Conservation (phyloP, 2,329 filamentous ascomycete species). For the Pestalotiopsis sp. region DNA sequence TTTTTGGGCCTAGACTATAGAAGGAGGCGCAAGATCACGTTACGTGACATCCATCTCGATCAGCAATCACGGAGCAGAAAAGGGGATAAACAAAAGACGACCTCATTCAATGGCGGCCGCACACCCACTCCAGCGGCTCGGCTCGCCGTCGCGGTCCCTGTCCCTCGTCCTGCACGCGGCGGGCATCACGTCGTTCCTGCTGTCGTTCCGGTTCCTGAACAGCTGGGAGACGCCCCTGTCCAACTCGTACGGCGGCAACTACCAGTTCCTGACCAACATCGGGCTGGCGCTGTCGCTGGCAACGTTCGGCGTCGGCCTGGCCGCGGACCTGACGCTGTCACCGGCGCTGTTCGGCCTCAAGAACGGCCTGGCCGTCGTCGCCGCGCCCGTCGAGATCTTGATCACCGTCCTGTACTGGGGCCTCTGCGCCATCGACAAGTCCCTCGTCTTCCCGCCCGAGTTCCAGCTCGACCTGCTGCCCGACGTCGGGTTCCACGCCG, state of each 20-base stretch:
- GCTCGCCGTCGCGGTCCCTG: slow-evolving; percentile 62
- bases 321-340: slow-evolving; percentile 64
- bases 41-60: too few relatives aligned
- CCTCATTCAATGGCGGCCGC: slow-evolving; percentile 23
- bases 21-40: not conserved
- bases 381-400: slow-evolving; percentile 69
- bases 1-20: not conserved
- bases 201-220: slow-evolving; percentile 53
- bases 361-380: slow-evolving; percentile 65
- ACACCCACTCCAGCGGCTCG: slow-evolving; percentile 66
- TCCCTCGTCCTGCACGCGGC: slow-evolving; percentile 63
- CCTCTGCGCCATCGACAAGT: slow-evolving; percentile 56
- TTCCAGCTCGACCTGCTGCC: slow-evolving; percentile 54
- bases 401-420: slow-evolving; percentile 76
- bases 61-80: too few relatives aligned
- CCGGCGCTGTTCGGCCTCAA: slow-evolving; percentile 62
- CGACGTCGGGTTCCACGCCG: slow-evolving; percentile 66
- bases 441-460: slow-evolving; percentile 53
- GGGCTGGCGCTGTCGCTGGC: slow-evolving; percentile 61
- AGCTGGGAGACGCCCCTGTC: slow-evolving; percentile 53
- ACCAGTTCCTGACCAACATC: slow-evolving; percentile 74
- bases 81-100: too few relatives aligned
- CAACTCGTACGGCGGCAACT: slow-evolving; percentile 64
- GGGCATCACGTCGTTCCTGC: slow-evolving; percentile 52
- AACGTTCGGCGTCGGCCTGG: slow-evolving; percentile 61